phyloP scores from a whole-genome alignment of 305 asterid species.

The Striga hermonthica region DNA sequence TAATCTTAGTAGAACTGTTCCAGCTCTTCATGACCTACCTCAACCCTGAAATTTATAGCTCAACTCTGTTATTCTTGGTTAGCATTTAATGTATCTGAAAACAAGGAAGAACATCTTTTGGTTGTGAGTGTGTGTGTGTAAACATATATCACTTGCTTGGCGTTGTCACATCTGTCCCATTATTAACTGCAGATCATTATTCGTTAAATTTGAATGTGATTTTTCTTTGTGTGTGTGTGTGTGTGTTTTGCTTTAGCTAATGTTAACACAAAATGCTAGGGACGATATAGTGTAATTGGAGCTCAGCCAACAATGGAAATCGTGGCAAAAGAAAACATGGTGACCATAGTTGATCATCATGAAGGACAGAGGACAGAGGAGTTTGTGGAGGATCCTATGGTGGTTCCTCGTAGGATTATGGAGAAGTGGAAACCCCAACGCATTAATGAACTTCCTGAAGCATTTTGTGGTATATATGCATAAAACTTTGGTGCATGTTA shows the following conservation, averaged over 20 bases:
- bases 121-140: background rate
- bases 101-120: background rate
- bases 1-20: background rate
- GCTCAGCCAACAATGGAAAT: slow-evolving; percentile 97
- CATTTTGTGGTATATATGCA: slow-evolving; percentile 71
- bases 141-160: slow-evolving; percentile 1
- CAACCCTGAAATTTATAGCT: slow-evolving; percentile 4
- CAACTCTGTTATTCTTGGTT: background rate
- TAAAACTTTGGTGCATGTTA: background rate
- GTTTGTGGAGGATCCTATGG: slow-evolving; percentile 90
- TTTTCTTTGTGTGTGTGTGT: slow-evolving; percentile 13
- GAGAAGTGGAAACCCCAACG: slow-evolving; percentile 92
- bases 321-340: slow-evolving; percentile 80
- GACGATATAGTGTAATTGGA: slow-evolving; percentile 91
- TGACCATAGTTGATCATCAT: slow-evolving; percentile 77
- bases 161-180: slow-evolving; percentile 7
- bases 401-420: slow-evolving; percentile 76
- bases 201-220: slow-evolving; percentile 7
- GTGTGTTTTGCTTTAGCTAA: slow-evolving; percentile 30
- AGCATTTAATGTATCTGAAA: slow-evolving; percentile 5
- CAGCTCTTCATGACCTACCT: slow-evolving; percentile 4
- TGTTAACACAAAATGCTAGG: slow-evolving; percentile 51
- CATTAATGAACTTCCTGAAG: slow-evolving; percentile 89
- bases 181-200: slow-evolving; percentile 4
- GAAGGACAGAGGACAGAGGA: slow-evolving; percentile 52